These are phyloP conservation scores for Wakefieldia striispora DNA, from an alignment of 768 basidiomycete genomes.

Conservation along the genomic window DNA sequence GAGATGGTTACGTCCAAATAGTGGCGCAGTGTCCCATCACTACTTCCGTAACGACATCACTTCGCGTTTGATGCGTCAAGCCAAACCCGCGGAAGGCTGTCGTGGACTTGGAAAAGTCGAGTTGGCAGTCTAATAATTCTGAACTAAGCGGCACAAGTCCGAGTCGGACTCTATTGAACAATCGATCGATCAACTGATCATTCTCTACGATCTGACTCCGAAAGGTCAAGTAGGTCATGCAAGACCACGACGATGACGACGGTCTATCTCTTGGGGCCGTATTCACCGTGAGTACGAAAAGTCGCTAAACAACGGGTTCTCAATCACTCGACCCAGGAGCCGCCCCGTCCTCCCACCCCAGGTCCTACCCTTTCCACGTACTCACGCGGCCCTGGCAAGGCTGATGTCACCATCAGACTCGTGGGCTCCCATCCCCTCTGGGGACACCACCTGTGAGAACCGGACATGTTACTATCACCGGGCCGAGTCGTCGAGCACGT, in stretches of 20 bases:
- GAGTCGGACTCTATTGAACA: too few species aligned
- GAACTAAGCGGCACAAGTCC: too few species aligned
- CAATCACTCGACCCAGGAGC: constrained; percentile 41
- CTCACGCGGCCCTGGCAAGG: constrained; percentile 29
- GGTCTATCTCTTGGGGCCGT: constrained; percentile 41
- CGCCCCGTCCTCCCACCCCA: constrained; percentile 64
- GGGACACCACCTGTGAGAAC: constrained; percentile 71
- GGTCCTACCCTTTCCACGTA: constrained; percentile 55
- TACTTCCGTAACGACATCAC: too few species aligned
- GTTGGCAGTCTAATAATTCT: too few species aligned
- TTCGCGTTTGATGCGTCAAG: too few species aligned
- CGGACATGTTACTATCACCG: too few species aligned
- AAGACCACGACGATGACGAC: constrained; percentile 25
- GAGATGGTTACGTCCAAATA: not conserved
- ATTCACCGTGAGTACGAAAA: constrained; percentile 45
- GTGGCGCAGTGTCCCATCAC: too few species aligned
- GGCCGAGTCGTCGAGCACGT: not conserved
- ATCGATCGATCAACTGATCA: too few species aligned
- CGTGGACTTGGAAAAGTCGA: too few species aligned
- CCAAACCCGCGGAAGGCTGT: too few species aligned
- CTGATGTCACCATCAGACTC: constrained; percentile 56
- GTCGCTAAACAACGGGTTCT: not conserved
- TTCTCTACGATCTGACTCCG: too few species aligned
- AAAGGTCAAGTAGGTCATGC: not conserved
- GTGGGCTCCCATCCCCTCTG: constrained; percentile 81